phyloP scores from a whole-genome alignment of 495 filamentous ascomycete species.

The Xylaria palmicola region DNA sequence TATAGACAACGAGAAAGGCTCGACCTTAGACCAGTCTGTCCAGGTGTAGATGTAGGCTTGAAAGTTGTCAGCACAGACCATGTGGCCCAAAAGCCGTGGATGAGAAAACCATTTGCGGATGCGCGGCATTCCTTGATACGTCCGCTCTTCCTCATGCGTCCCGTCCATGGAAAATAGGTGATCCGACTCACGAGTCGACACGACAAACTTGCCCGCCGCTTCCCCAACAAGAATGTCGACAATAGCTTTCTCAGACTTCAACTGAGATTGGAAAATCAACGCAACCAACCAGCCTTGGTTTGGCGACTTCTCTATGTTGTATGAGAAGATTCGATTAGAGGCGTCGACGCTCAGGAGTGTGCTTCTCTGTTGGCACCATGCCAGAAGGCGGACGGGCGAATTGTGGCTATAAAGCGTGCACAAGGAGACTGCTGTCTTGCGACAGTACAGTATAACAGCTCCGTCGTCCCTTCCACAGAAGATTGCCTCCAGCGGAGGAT shows the following conservation, averaged over 20 bases:
- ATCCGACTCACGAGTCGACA: neutral
- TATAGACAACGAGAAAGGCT: slow-evolving; percentile 14
- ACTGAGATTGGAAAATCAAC: neutral
- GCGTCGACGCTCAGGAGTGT: neutral
- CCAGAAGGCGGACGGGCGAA: neutral
- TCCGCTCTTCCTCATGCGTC: neutral
- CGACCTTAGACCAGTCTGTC: slow-evolving; percentile 29
- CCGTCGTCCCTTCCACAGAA: neutral
- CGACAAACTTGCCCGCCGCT: neutral
- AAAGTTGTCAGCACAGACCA: slow-evolving; percentile 27
- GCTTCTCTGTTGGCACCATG: neutral
- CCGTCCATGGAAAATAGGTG: neutral
- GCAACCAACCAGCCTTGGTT: neutral
- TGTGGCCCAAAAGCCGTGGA: neutral
- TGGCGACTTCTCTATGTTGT: neutral
- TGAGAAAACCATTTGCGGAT: neutral
- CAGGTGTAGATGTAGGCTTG: slow-evolving; percentile 23
- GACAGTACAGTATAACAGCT: neutral
- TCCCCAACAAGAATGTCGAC: neutral
- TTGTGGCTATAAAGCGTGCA: neutral
- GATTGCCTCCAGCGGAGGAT: neutral
- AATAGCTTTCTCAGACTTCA: neutral
- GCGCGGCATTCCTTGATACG: neutral
- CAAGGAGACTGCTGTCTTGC: neutral
- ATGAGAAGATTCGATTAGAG: neutral